These are phyloP conservation scores for Lolium rigidum DNA, from an alignment of 176 grass and related monocot genomes.

Conservation along the genomic window DNA sequence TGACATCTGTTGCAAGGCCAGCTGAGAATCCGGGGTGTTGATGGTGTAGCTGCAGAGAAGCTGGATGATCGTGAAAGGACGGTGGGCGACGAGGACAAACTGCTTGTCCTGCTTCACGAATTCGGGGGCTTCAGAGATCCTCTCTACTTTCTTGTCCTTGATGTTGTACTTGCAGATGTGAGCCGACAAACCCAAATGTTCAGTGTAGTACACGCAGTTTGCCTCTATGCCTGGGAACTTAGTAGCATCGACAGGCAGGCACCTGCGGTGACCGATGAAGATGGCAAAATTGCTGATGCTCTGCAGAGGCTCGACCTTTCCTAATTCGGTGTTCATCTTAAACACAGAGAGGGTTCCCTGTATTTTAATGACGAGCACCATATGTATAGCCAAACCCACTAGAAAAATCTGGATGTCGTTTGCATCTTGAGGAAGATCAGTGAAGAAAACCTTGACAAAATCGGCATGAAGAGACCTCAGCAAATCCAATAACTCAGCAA, in stretches of 20 bases:
- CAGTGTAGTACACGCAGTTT: not conserved
- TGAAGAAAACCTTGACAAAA: not conserved
- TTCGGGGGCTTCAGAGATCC: not conserved
- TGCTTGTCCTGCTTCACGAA: not conserved
- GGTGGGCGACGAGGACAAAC: not conserved
- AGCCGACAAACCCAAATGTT: not conserved
- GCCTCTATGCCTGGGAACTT: not conserved
- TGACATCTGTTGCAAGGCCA: not conserved
- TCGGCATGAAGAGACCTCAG: not conserved
- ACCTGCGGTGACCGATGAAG: not conserved
- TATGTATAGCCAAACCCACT: not conserved
- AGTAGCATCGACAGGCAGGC: not conserved
- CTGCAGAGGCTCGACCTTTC: not conserved
- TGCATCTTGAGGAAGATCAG: not conserved
- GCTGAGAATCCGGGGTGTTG: not conserved
- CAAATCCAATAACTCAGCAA: not conserved
- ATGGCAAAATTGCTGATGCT: not conserved
- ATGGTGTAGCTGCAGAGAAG: not conserved
- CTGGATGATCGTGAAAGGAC: not conserved
- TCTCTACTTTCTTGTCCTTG: not conserved
- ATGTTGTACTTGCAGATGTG: not conserved
- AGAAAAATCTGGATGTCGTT: not conserved
- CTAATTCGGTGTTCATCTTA: not conserved
- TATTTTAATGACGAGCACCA: not conserved
- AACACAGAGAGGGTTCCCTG: not conserved